Percentiles rank a stretch among this genome's conserved stretches.
Evolutionary conservation across 441 rosid genomes (phyloP).

Genomic region (Syzygium malaccense): DNA sequence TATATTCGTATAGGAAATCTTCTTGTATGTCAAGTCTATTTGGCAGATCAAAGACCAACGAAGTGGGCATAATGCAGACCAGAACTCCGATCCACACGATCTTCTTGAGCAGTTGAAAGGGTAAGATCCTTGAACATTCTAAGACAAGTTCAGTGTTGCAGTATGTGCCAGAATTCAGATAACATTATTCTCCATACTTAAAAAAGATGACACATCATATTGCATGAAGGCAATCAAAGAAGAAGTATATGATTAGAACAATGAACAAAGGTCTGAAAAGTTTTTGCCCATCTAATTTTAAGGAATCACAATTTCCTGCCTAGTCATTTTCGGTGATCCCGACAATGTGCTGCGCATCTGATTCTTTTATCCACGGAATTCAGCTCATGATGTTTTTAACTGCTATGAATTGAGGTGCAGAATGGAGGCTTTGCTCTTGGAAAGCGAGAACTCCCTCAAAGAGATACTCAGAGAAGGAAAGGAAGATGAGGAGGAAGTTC

Average conservation of each 20-base stretch:
- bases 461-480: slow-evolving; percentile 83
- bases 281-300: background rate
- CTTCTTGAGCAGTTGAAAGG: background rate
- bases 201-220: background rate
- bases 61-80: background rate
- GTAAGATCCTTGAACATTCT: background rate
- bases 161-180: background rate
- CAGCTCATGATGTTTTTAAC: background rate
- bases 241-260: background rate
- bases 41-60: background rate
- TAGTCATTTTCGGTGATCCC: background rate
- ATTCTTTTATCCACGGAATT: background rate
- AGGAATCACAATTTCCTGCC: background rate
- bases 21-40: background rate
- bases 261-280: background rate
- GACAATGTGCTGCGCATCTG: background rate
- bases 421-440: slow-evolving; percentile 71
- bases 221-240: background rate
- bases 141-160: background rate
- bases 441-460: slow-evolving; percentile 79
- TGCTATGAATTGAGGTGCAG: slow-evolving; percentile 23
- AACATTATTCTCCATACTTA: background rate
- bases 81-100: background rate
- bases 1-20: background rate
- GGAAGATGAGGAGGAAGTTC: slow-evolving; percentile 60